Evolutionary conservation across 176 grass and related monocot genomes (phyloP).

Genomic region (Zea luxurians): DNA sequence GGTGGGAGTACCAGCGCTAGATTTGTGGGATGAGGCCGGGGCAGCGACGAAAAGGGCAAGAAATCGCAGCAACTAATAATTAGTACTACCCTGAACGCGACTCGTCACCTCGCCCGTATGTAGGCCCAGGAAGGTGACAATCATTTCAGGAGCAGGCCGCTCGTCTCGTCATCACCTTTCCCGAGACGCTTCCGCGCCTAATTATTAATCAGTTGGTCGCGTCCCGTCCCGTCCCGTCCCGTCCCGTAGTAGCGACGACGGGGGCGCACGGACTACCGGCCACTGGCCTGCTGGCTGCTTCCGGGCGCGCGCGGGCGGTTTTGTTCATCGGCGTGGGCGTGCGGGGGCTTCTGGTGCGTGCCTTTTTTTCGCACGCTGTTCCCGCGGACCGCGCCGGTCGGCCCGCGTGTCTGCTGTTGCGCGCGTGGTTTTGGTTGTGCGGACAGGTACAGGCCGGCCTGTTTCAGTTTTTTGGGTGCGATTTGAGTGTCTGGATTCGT

Average conservation of each 20-base stretch:
- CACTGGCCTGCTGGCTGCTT: not conserved
- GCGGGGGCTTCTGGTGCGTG: too few species aligned
- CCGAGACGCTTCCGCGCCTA: not conserved
- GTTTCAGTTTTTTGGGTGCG: too few species aligned
- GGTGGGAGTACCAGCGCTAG: too few species aligned
- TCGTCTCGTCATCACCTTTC: not conserved
- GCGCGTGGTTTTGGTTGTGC: too few species aligned
- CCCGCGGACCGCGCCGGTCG: not conserved
- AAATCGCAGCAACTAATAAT: not conserved
- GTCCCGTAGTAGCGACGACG: not conserved
- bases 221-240: not conserved
- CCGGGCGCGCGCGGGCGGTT: not conserved
- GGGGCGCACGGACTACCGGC: not conserved
- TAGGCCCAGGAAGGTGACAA: slow-evolving; percentile 3
- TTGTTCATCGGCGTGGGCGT: too few species aligned
- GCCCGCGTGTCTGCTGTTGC: too few species aligned
- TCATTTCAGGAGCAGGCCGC: not conserved
- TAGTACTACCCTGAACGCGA: not conserved
- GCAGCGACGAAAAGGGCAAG: too few species aligned
- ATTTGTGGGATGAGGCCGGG: too few species aligned
- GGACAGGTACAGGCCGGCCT: too few species aligned
- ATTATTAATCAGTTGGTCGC: slow-evolving; percentile 1
- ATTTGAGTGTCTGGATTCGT: too few species aligned
- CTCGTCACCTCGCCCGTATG: not conserved
- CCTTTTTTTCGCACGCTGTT: not conserved